These are phyloP conservation scores for Pisolithus thermaeus DNA, from an alignment of 1,284 basidiomycete genomes.

Conservation along the genomic window DNA sequence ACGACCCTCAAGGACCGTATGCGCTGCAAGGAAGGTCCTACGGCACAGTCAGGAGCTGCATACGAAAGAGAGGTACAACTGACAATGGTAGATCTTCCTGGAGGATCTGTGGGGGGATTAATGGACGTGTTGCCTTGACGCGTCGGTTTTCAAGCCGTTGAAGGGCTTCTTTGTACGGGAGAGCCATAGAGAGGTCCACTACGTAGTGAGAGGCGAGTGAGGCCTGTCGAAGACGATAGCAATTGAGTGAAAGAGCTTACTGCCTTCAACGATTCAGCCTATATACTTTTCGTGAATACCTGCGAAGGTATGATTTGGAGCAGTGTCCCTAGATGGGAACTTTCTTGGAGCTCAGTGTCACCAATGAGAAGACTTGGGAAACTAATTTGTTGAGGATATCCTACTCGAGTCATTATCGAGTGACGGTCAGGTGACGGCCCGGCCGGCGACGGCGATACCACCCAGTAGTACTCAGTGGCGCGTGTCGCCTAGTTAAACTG, in stretches of 20 bases:
- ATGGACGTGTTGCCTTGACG: constrained; percentile 79
- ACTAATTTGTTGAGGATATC: too few species aligned
- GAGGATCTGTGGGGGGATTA: constrained; percentile 90
- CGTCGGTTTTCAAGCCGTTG: constrained; percentile 80
- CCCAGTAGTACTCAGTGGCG: too few species aligned
- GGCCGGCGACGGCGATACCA: background rate
- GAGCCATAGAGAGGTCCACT: constrained; percentile 46
- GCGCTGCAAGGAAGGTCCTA: constrained; percentile 66
- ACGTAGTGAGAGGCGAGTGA: constrained; percentile 7
- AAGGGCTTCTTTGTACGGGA: constrained; percentile 74
- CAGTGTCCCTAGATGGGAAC: background rate
- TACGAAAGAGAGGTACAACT: constrained; percentile 18
- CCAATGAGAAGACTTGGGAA: too few species aligned
- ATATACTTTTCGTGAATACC: constrained; percentile 11
- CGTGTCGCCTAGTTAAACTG: background rate
- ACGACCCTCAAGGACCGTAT: constrained; percentile 85
- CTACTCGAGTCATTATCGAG: too few species aligned
- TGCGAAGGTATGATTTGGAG: background rate
- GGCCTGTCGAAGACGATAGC: constrained; percentile 16
- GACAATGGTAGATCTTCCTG: constrained; percentile 83
- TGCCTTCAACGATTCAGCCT: constrained; percentile 7
- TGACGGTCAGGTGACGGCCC: too few species aligned
- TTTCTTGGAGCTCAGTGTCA: background rate
- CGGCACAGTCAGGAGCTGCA: background rate
- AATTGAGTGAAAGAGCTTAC: constrained; percentile 11